Evolutionary conservation across 202 grass and related monocot species (phyloP), one percentile per base, ranked within the genome.

Genomic region (Hordeum pubiflorum): DNA sequence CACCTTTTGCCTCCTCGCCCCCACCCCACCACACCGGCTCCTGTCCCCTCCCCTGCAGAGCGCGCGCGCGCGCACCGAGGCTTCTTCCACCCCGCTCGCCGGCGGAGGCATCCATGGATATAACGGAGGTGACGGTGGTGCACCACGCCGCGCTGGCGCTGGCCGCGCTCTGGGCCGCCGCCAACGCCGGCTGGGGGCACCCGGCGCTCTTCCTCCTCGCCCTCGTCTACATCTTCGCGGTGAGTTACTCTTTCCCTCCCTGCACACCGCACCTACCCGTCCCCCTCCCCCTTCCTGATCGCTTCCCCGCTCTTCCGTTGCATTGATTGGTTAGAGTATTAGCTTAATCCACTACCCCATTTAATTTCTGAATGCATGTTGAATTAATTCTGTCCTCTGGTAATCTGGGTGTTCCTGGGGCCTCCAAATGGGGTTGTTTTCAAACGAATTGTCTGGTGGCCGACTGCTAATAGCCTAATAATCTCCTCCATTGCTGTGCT

Each of bases 131-230:
- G 17, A 89, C 94, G 36, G 88, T 97, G 65, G 79, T 88, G 79
- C 94, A 97, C 80, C 94, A 97, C 76, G 81, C 88, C 10, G 87
- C 87, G 48, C 84, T 97, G 62, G 91, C 85, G 61, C 87, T 97
- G 33, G 76, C 79, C 22, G 82, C 76, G 66, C 84, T 97, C 41
- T 97, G 94, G 87, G 84, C 64, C 40, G 86, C 84, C 23, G 87
- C 59, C 1, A 62, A 85, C 13, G 60, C 90, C 27, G 94, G 89
- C 0, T 97, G 89, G 89, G 48, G 76, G 64, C 82, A 93, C 59
- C 94, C 94, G 3, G 76, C 58, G 44, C 15, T 97, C 55, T 93
- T 85, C 83, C 82, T 97, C 46, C 29, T 72, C 68, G 87, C 87
- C 39, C 72, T 97, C 7, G 18, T 90, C 52, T 93, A 97, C 88